Conservation (phyloP, 1,284 basidiomycete species). For the Crucibulum cyathiforme region DNA sequence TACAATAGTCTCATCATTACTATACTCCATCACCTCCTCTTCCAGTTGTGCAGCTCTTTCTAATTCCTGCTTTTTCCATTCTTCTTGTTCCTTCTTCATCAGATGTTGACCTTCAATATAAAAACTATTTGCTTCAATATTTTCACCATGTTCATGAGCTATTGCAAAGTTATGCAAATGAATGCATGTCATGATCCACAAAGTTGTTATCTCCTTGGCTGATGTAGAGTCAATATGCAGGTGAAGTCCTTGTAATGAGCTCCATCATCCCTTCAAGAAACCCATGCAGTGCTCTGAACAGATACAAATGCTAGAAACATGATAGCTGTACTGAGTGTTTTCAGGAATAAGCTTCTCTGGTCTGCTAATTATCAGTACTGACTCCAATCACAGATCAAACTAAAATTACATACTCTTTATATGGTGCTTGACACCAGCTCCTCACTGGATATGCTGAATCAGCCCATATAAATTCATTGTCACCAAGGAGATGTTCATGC, state of each 20-base stretch:
- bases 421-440: not conserved
- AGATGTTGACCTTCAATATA: constrained; percentile 7
- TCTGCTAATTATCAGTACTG: not conserved
- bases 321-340: not conserved
- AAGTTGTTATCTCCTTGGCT: not conserved
- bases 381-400: not conserved
- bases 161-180: not conserved
- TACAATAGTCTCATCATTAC: constrained; percentile 6
- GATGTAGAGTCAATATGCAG: not conserved
- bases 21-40: constrained; percentile 2
- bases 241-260: not conserved
- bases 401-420: constrained; percentile 3
- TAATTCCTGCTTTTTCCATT: not conserved
- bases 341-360: not conserved
- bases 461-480: constrained; percentile 36
- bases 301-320: not conserved
- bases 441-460: constrained; percentile 38
- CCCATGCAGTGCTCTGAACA: not conserved
- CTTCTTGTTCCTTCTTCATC: constrained; percentile 1
- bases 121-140: not conserved
- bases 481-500: constrained; percentile 18
- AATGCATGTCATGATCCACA: not conserved
- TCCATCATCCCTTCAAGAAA: not conserved
- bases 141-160: not conserved
- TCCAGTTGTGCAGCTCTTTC: not conserved